Percentiles rank a stretch among this genome's conserved stretches.
phyloP scores from a whole-genome alignment of 805 yeast species.

The Candida xiaguanensis region DNA sequence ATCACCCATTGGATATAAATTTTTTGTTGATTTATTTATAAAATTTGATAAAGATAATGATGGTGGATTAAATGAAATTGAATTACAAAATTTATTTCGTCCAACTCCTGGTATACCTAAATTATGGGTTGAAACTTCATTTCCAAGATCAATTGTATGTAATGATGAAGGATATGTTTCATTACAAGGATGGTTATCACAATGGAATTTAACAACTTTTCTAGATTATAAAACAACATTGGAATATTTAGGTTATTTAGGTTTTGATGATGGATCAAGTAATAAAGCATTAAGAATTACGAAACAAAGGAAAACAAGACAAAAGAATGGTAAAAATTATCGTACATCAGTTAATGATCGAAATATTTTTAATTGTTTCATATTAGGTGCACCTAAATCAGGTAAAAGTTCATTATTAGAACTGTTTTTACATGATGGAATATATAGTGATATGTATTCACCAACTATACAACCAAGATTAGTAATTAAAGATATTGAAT shows the following conservation, averaged over 20 bases:
- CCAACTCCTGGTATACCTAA: conserved; percentile 94
- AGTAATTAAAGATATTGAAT: conserved; percentile 88
- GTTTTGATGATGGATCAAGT: conserved; percentile 59
- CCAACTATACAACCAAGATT: conserved; percentile 80
- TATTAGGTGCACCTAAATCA: conserved; percentile 78
- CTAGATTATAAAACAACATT: conserved; percentile 79
- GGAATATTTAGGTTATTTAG: conserved; percentile 85
- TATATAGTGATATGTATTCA: conserved; percentile 64
- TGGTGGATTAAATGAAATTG: conserved; percentile 83
- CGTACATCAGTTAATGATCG: conserved; percentile 74
- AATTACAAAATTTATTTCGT: conserved; percentile 63
- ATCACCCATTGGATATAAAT: conserved; percentile 88
- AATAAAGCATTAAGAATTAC: conserved; percentile 60
- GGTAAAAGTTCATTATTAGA: conserved; percentile 87
- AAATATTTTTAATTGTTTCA: conserved; percentile 86
- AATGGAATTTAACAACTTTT: conserved; percentile 96
- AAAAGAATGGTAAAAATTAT: conserved; percentile 58
- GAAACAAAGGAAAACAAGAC: conserved; percentile 69
- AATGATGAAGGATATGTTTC: conserved; percentile 89
- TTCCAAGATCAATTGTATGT: conserved; percentile 84
- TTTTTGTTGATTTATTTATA: conserved; percentile 84
- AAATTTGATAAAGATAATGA: conserved; percentile 93
- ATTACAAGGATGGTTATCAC: conserved; percentile 97
- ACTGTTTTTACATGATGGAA: conserved; percentile 67
- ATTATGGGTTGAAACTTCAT: conserved; percentile 79